phyloP scores from a whole-genome alignment of 75 land plant species.

The Sequoia sempervirens region DNA sequence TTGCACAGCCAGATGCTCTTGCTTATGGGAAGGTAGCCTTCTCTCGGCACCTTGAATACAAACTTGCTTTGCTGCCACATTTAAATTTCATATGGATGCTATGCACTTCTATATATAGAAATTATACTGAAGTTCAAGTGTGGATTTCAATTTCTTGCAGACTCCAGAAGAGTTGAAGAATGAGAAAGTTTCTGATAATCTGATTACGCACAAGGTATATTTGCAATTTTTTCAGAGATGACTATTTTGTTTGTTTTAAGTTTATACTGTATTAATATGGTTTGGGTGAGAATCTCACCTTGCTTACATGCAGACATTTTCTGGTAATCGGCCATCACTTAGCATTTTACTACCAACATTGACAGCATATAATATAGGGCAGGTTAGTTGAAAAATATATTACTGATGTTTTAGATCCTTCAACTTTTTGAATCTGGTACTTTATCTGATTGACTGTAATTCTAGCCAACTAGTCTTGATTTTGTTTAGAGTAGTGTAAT shows the following conservation, averaged over 20 bases:
- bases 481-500: not conserved
- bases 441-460: not conserved
- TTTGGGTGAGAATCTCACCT: constrained; percentile 1
- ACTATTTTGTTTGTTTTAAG: not conserved
- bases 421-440: not conserved
- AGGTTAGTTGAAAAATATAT: constrained; percentile 36
- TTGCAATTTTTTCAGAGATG: not conserved
- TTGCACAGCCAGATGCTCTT: constrained; percentile 99
- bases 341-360: constrained; percentile 83
- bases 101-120: not conserved
- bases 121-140: constrained; percentile 3
- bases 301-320: constrained; percentile 61
- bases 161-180: constrained; percentile 64
- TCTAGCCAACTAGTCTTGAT: not conserved
- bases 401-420: not conserved
- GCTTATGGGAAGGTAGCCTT: constrained; percentile 87
- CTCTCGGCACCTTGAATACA: constrained; percentile 1
- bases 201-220: constrained; percentile 90
- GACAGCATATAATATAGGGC: constrained; percentile 82
- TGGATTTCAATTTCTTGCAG: constrained; percentile 28
- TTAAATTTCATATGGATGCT: not conserved
- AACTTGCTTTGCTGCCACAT: not conserved
- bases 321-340: constrained; percentile 94
- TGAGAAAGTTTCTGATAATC: constrained; percentile 69
- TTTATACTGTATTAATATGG: not conserved